Evolutionary conservation across 768 basidiomycete species (phyloP), one percentile per base, ranked within the genome.

Genomic region (Leccinum fibrillosum): DNA sequence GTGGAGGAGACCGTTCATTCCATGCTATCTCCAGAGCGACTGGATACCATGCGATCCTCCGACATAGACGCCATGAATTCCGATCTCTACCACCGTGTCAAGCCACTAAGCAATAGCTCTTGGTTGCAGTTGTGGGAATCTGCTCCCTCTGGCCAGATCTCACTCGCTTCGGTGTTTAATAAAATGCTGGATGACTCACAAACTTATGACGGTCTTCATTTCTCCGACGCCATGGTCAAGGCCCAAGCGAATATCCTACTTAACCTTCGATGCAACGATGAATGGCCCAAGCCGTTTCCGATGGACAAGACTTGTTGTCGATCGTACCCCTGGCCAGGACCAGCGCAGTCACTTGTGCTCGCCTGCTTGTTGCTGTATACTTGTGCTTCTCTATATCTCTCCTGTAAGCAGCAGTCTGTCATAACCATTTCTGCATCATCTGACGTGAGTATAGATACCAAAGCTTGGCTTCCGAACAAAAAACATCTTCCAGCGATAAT

Each of bases 61-160:
- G 91, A 94, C 66, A 87, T 95, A 55, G 88, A 92, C 64, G 90
- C 89, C 42, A 94, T 97, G 92, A 96, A 97, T 71, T 86, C 89
- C 3, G 88, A 91, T 69, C 78, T 94, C 52, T 78, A 77, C 59
- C 89, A 91, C 67, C 84, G 89, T 53, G 81, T 91, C 21, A 71
- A 78, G 58, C 75, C 76, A 49, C 65, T 72, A 42, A 35, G 57
- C 19, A 59, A 65, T 21, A 60, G 64, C 55, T 71, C 69, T 34
- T 74, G 76, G 57, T 65, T 64, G 23, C 66, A 73, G 42, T 56
- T 75, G 39, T 54, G 68, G 4, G 63, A 57, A 12, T 57, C 64
- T 17, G 47, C 68, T 12, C 52, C 66, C 15, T 50, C 65, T 26
- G 39, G 67, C 15, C 76, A 77, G 5, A 76, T 90, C 32, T 79